Conservation (phyloP, 805 yeast species). For the Saccharomycopsis olivae region DNA sequence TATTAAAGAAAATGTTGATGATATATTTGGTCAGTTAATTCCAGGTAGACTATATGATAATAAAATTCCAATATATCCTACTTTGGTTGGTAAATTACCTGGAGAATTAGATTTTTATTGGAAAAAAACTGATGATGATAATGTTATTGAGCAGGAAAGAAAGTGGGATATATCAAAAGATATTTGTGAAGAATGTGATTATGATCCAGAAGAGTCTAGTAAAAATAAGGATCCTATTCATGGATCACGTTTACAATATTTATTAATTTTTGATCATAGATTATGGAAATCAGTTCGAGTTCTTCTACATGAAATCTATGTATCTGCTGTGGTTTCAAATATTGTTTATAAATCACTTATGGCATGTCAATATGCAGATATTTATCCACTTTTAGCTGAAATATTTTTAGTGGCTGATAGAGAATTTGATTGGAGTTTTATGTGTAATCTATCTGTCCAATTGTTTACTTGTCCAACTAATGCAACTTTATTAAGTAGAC, state of each 20-base stretch:
- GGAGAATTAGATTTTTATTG: background rate
- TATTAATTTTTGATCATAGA: constrained; percentile 52
- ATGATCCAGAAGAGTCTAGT: constrained; percentile 21
- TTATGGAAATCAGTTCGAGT: constrained; percentile 57
- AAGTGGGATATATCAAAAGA: constrained; percentile 38
- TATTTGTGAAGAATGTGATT: constrained; percentile 37
- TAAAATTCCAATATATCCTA: constrained; percentile 10
- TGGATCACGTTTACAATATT: constrained; percentile 33
- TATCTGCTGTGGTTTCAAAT: constrained; percentile 54
- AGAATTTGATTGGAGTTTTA: constrained; percentile 70
- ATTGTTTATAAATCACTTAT: constrained; percentile 44
- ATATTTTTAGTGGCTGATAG: constrained; percentile 59
- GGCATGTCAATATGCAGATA: constrained; percentile 72
- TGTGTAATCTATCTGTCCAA: constrained; percentile 66
- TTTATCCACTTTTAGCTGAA: constrained; percentile 67
- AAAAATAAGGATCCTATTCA: constrained; percentile 21
- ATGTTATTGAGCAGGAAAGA: background rate
- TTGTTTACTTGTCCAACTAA: constrained; percentile 69
- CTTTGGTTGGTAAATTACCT: background rate
- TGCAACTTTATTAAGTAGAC: constrained; percentile 50
- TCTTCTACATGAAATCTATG: constrained; percentile 51
- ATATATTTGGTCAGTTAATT: constrained; percentile 1
- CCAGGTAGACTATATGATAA: constrained; percentile 8
- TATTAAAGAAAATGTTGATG: background rate
- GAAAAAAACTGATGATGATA: background rate